A percentile compares a stretch with the other conserved stretches of the same genome.
Conservation (phyloP, 176 grass and related monocot genomes). For the Hyparrhenia diplandra region DNA sequence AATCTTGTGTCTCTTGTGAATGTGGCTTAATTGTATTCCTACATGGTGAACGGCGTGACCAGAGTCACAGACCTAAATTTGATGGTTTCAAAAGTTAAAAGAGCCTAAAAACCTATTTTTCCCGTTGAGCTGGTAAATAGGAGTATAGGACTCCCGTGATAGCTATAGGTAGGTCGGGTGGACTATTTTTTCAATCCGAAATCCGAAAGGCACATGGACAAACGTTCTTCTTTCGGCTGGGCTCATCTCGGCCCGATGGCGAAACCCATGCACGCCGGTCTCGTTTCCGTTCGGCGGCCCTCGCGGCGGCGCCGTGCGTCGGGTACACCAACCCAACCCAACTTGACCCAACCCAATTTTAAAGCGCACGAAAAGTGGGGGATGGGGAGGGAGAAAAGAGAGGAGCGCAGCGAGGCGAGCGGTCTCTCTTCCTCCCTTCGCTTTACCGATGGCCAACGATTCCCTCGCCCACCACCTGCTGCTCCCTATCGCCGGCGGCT, state of each 20-base stretch:
- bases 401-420: background rate
- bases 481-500: constrained; percentile 24
- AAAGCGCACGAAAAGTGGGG: constrained; percentile 29
- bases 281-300: background rate
- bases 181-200: no score
- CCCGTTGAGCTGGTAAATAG: no score
- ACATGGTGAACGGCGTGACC: no score
- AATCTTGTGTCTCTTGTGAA: no score
- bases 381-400: background rate
- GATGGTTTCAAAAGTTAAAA: no score
- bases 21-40: no score
- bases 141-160: no score
- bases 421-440: background rate
- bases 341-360: constrained; percentile 17
- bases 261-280: background rate
- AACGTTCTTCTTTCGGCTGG: background rate
- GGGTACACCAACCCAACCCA: constrained; percentile 42
- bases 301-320: constrained; percentile 7
- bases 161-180: no score
- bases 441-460: constrained; percentile 45
- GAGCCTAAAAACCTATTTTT: no score
- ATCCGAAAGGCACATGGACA: background rate
- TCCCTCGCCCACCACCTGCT: constrained; percentile 30
- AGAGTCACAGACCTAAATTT: no score
- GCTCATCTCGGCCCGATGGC: background rate